Base-by-base conservation (phyloP, 73 alveolate genomes). In the Durusdinium trenchii region DNA sequence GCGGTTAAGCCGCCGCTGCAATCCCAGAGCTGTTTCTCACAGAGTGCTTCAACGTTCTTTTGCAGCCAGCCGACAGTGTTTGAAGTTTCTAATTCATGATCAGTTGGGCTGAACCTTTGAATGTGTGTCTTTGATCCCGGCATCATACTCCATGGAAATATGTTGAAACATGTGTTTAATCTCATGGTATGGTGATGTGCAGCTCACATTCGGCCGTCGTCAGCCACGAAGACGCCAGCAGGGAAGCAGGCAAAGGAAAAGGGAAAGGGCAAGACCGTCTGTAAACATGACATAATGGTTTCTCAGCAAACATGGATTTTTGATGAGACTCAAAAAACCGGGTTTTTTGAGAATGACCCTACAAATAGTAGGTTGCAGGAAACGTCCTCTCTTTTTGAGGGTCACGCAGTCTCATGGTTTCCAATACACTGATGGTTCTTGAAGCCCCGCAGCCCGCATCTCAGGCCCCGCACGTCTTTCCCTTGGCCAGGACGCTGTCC, bases 401-500 rank as follows among this genome's bases (percentile, higher is more conserved):
- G 57, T 84, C 76, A 48, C 10, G 38, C 85, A n/a, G 89, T 60
- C 89, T 2, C 57, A 20, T 79, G 89, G 95, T 16, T 36, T 42
- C n/a, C n/a, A n/a, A n/a, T n/a, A n/a, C n/a, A n/a, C n/a, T n/a
- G n/a, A n/a, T n/a, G n/a, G n/a, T n/a, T n/a, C n/a, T n/a, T n/a
- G n/a, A n/a, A n/a, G n/a, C n/a, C n/a, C n/a, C n/a, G n/a, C n/a
- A n/a, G n/a, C n/a, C n/a, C n/a, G n/a, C n/a, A n/a, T n/a, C n/a
- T n/a, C n/a, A n/a, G n/a, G n/a, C 64, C 28, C 9, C 28, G 64
- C 26, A 16, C 94, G 94, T 84, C 76, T 84, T 84, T 51, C 94
- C 94, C 94, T 47, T 61, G 36, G 52, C 26, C 94, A 84, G 76
- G 36, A 32, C 35, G 54, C 76, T 52, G 50, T 84, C 94, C 75